Base-by-base conservation (phyloP, 208 protist genomes). In the Leishmania amazonensis region DNA sequence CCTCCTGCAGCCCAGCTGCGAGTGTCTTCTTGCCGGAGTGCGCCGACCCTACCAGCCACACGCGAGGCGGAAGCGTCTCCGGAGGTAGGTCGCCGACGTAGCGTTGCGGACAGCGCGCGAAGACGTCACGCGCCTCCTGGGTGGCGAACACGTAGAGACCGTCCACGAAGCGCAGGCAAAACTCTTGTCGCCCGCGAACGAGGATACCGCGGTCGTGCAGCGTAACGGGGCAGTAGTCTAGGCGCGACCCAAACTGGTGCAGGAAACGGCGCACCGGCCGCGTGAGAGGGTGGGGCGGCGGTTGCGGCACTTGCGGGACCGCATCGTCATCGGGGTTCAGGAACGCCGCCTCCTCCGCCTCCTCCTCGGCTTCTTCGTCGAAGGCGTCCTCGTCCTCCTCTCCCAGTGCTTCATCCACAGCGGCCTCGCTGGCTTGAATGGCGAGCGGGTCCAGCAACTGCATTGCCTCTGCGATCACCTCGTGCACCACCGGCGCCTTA, bases 211-310 rank as follows among this genome's bases (percentile, higher is more conserved):
- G 87, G 70, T 95, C 87, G 64, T 90, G 80, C 45, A 96, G 79
- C 35, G 94, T 94, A 49, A 98, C 95, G 11, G 95, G 95, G 79
- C 95, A 98, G 87, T 94, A 97, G 70, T 96, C 64, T 19, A 96
- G 83, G 7, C 85, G 76, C 11, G 83, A 85, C 73, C 95, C 95
- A 78, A 98, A 96, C 84, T 97, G 93, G 72, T 97, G 89, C 58
- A 96, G 79, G 62, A 96, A 96, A 65, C 87, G 83, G 6, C 85
- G 87, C 38, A 77, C 81, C 28, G 93, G 93, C 72, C 83, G 83
- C 38, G 91, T 57, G n/a, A 88, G 84, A 0, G 88, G 88, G 81
- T 96, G 81, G 24, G 79, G 71, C 21, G 57, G 78, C 49, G 72
- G 76, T 40, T 42, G 75, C 24, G 73, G 67, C 19, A 75, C 17